Conservation (phyloP, 73 alveolate species). For the Halteria grandinella region DNA sequence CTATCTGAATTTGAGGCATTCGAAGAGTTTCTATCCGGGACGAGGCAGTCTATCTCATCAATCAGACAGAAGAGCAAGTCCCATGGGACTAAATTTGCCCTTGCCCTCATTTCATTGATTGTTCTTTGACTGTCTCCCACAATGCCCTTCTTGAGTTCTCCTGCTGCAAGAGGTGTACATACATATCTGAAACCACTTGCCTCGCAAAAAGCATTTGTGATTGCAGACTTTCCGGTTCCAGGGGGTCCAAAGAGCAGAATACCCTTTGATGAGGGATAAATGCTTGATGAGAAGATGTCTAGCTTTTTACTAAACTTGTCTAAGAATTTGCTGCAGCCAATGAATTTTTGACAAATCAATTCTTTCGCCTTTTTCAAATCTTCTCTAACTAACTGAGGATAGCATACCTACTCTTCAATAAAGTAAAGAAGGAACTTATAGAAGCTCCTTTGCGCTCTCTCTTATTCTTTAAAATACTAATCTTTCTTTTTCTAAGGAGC, state of each 20-base stretch:
- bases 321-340: not conserved
- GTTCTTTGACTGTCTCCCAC: slow-evolving; percentile 5
- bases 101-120: not conserved
- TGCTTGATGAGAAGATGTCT: not conserved
- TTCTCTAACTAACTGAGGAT: not conserved
- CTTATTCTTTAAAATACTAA: too few relatives aligned
- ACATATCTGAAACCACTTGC: not conserved
- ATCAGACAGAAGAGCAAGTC: not conserved
- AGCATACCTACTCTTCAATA: not conserved
- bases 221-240: slow-evolving; percentile 16
- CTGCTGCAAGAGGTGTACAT: not conserved
- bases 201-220: not conserved
- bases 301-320: not conserved
- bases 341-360: not conserved
- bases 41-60: slow-evolving; percentile 2
- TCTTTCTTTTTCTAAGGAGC: too few relatives aligned
- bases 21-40: not conserved
- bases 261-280: not conserved
- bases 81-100: slow-evolving; percentile 16
- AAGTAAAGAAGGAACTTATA: not conserved
- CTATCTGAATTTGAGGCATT: not conserved
- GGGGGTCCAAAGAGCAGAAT: slow-evolving; percentile 12
- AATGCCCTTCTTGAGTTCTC: slow-evolving; percentile 2
- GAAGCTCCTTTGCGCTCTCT: too few relatives aligned
- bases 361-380: not conserved